Base-by-base conservation (phyloP, 2,329 filamentous ascomycete genomes). In the Fusarium oligoseptatum region DNA sequence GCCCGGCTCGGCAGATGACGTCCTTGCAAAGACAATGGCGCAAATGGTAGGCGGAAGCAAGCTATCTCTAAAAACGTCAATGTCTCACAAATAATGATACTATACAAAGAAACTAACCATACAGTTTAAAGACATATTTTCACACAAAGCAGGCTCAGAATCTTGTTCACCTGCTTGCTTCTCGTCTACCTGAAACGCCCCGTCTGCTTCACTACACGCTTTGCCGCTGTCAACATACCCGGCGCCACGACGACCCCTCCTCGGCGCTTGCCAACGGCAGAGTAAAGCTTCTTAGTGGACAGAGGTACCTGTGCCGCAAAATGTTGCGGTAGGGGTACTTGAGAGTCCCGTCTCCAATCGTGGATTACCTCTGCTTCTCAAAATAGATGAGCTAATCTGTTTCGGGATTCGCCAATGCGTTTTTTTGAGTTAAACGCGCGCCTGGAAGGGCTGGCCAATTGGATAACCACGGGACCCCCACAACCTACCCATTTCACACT, bases 351-450 rank as follows among this genome's bases (percentile, higher is more conserved):
- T 29, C 39, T 14, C 76, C 76, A 78, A 75, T 77, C 62, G 68
- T 10, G 58, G 17, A 10, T 12, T 7, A n/a, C 17, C 10, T 9
- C 1, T 3, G 14, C 20, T 67, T 67, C 74, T 75, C 27, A 78
- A 77, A 78, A 78, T 78, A 78, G 77, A 43, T 3, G 41, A 64
- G 56, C 76, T 77, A 78, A 10, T 56, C 75, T 52, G 29, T 32
- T 64, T 69, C 29, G 3, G 58, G 66, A 61, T 61, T 69, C 77
- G 75, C 72, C 66, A 72, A 72, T 64, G 45, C 29, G 29, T 32
- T 20, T 22, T 77, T 70, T 48, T 67, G 60, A 67, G 50, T 76
- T 79, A 77, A 58, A 79, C 77, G 77, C 77, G 77, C 77, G 77
- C 76, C 72, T 79, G 71, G 56, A 75, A 37, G 27, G 14, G 4